Conservation (phyloP, 495 filamentous ascomycete species). For the Halenospora varia region DNA sequence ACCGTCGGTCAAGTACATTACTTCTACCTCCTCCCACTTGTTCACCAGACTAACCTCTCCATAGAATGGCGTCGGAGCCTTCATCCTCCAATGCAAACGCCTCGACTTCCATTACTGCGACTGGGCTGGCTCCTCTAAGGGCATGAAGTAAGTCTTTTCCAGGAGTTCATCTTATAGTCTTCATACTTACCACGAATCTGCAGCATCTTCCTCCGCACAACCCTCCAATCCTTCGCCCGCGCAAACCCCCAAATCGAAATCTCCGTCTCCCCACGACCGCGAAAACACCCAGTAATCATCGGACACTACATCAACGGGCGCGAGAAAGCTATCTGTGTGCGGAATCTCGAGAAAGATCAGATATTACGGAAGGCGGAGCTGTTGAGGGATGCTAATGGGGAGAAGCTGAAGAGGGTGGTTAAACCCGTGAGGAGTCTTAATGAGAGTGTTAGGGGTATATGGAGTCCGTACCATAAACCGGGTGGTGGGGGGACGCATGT, state of each 20-base stretch:
- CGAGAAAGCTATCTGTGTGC: constrained; percentile 82
- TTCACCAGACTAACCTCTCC: not conserved
- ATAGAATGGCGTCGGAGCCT: constrained; percentile 94
- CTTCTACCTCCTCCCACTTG: not conserved
- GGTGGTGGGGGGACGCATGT: constrained; percentile 38
- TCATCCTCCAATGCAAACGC: constrained; percentile 94
- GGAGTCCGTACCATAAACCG: constrained; percentile 75
- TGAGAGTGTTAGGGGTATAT: constrained; percentile 90
- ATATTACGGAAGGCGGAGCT: constrained; percentile 77
- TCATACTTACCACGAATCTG: not conserved
- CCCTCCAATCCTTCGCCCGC: constrained; percentile 71
- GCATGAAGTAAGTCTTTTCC: constrained; percentile 80
- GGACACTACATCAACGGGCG: constrained; percentile 88
- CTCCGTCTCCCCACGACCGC: constrained; percentile 79
- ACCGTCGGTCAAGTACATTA: constrained; percentile 56
- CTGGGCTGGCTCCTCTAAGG: constrained; percentile 82
- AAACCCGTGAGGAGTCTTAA: constrained; percentile 85
- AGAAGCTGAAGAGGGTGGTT: constrained; percentile 74
- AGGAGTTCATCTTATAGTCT: too few relatives aligned
- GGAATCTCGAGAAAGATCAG: constrained; percentile 75
- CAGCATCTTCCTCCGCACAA: constrained; percentile 75
- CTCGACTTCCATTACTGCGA: constrained; percentile 97
- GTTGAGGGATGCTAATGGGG: constrained; percentile 77
- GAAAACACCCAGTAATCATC: constrained; percentile 80
- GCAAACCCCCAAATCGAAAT: constrained; percentile 88